Evolutionary conservation across 768 basidiomycete species (phyloP).

Genomic region (Agaricus sinodeliciosus): DNA sequence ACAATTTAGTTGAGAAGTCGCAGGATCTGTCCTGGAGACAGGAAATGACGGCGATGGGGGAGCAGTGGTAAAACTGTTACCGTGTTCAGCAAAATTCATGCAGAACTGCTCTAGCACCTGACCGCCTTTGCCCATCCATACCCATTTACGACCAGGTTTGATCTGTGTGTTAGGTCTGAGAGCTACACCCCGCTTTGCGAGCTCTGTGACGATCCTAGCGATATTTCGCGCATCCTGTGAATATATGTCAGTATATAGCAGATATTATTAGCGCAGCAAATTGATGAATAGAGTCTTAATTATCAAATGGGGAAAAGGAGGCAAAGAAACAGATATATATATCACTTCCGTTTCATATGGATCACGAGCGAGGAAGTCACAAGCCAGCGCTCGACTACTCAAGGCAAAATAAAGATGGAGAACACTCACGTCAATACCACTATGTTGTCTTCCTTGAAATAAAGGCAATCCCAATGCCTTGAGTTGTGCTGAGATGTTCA

Average conservation of each 20-base stretch:
- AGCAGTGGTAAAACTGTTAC: neutral
- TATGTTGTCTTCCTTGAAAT: constrained; percentile 83
- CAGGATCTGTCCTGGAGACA: neutral
- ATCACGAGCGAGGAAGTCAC: constrained; percentile 15
- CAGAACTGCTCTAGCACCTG: constrained; percentile 48
- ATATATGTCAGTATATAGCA: neutral
- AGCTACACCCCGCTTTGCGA: constrained; percentile 61
- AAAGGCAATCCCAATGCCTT: constrained; percentile 59
- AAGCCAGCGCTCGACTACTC: constrained; percentile 11
- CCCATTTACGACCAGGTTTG: constrained; percentile 61
- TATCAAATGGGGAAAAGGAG: constrained; percentile 1
- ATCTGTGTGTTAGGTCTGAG: constrained; percentile 73
- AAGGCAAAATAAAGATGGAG: constrained; percentile 10
- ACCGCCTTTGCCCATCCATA: constrained; percentile 81
- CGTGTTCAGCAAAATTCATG: constrained; percentile 3
- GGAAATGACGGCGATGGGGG: neutral
- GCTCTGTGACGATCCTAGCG: constrained; percentile 70
- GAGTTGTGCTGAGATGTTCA: constrained; percentile 76
- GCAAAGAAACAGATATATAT: neutral
- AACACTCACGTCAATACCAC: constrained; percentile 80
- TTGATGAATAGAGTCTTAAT: neutral
- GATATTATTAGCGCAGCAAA: neutral
- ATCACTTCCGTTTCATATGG: neutral
- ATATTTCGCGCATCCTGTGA: constrained; percentile 85
- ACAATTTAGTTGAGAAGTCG: neutral